Base-by-base conservation (phyloP, 805 yeast genomes). In the Brettanomyces bruxellensis region DNA sequence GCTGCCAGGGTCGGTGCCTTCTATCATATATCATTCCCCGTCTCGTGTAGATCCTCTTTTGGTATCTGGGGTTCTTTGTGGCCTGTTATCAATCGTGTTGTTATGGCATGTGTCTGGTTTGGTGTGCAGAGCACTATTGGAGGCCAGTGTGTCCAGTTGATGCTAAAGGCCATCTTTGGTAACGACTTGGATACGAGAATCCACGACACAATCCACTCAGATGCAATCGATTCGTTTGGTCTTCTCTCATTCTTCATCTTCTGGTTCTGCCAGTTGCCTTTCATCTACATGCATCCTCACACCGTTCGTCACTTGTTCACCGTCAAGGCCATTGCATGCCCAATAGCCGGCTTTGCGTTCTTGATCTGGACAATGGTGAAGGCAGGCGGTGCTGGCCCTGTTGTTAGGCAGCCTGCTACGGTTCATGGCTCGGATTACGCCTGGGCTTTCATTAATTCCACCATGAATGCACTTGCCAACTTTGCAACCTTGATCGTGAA, bases 11-110 rank as follows among this genome's bases (percentile, higher is more conserved):
- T 86, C 45, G 96, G 96, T 54, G 73, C 88, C n/a, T 75, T 75
- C 52, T 86, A 88, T 58, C 96, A 88, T 59, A 70, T 87, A 47
- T 76, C 93, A 0, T 89, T 88, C 72, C 96, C 96, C 1, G 89
- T 88, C 11, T 75, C 86, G 8, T 76, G 81, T 37, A 72, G 97
- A 51, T 76, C 91, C 1, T 77, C 95, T 1, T 89, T 89, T 66
- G 97, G 97, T 49, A 76, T 86, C 8, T 86, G 80, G 70, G 95
- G 95, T 45, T 82, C 89, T 0, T 67, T 83, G 48, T 89, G 95
- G 96, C 95, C 95, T 4, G 81, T 89, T 41, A 57, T 88, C 44
- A 88, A 89, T 66, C 78, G 97, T 66, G 91, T 86, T 37, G 90
- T 85, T 11, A 83, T 89, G 87, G 59, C 67, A 3, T 63, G 67